Conservation (phyloP, 495 filamentous ascomycete species). For the Podospora pseudoanserina region DNA sequence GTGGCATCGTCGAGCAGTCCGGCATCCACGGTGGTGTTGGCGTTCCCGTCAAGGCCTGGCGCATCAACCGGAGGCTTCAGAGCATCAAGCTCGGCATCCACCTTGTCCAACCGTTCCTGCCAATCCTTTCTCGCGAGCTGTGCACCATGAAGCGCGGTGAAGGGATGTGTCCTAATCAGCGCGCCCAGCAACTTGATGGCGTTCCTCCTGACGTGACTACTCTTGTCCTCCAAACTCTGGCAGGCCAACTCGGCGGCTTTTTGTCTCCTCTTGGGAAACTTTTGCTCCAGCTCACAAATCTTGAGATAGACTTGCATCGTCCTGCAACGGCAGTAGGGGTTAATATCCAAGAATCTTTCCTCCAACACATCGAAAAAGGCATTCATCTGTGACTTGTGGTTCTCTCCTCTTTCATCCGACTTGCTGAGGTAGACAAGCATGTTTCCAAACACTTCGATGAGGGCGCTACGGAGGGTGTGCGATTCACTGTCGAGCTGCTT, state of each 20-base stretch:
- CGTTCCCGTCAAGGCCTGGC: slow-evolving; percentile 63
- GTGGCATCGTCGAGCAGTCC: slow-evolving; percentile 88
- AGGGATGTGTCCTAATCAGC: slow-evolving; percentile 89
- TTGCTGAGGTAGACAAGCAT: slow-evolving; percentile 86
- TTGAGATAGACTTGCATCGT: slow-evolving; percentile 91
- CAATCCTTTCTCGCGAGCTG: slow-evolving; percentile 81
- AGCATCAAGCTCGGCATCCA: slow-evolving; percentile 75
- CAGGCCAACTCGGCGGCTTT: slow-evolving; percentile 79
- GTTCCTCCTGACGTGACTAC: slow-evolving; percentile 92
- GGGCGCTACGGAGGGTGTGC: slow-evolving; percentile 85
- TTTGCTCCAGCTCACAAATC: slow-evolving; percentile 87
- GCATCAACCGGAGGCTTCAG: slow-evolving; percentile 75
- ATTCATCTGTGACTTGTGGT: slow-evolving; percentile 88
- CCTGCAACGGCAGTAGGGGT: slow-evolving; percentile 91
- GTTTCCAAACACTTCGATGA: slow-evolving; percentile 99
- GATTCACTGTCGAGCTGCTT: slow-evolving; percentile 97
- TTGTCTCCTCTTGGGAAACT: slow-evolving; percentile 89
- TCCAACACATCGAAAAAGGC: slow-evolving; percentile 96
- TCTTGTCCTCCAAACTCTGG: slow-evolving; percentile 92
- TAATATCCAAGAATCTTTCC: slow-evolving; percentile 92
- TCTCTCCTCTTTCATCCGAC: slow-evolving; percentile 83
- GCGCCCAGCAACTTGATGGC: slow-evolving; percentile 88
- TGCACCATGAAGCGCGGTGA: slow-evolving; percentile 85
- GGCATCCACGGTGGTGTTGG: slow-evolving; percentile 60
- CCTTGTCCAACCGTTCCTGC: slow-evolving; percentile 70